Base-by-base conservation (phyloP, 1,284 basidiomycete genomes). In the Xerocomus amazonicus region DNA sequence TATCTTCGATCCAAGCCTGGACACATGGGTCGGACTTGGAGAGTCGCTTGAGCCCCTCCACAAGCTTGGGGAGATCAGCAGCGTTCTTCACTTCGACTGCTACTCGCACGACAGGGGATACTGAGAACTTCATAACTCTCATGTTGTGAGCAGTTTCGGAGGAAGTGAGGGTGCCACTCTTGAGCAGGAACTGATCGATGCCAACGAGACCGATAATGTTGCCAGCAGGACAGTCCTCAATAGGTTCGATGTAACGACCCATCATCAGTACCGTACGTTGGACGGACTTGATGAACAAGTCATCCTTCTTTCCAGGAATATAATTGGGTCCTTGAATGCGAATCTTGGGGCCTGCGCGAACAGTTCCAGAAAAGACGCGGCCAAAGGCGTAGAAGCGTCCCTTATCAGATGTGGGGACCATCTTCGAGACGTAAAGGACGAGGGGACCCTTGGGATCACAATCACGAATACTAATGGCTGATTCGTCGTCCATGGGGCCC, bases 331-430 rank as follows among this genome's bases (percentile, higher is more conserved):
- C 97, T 77, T 99, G 97, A 68, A 99, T 99, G 69, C 97, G 94
- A 76, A 98, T 87, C 80, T 99, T 99, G 69, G 96, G 97, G 55
- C 97, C 97, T 55, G 97, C 87, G 62, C 84, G 85, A 67, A 98
- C 93, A 60, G 94, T 98, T 72, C 97, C 97, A 57, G 97, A 93
- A 84, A 99, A 99, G 79, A 99, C 89, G 85, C 97, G 97, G 76
- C 97, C 97, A 74, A 99, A 99, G 60, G 97, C 97, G 76, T 99
- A 99, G 90, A 99, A 99, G 59, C 97, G 95, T 68, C 97, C 97
- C 79, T 99, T 99, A 77, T 99, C 97, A 64, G 96, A 97, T 52
- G 97, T 99, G 59, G 97, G 97, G 61, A 99, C 96, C 97, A 99
- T 99, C 87, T 99, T 99, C 65, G 97, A 99, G 76, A 99, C 82